These are phyloP conservation scores for Fusarium kyushuense DNA, from an alignment of 2,329 filamentous ascomycete species.

Conservation along the genomic window DNA sequence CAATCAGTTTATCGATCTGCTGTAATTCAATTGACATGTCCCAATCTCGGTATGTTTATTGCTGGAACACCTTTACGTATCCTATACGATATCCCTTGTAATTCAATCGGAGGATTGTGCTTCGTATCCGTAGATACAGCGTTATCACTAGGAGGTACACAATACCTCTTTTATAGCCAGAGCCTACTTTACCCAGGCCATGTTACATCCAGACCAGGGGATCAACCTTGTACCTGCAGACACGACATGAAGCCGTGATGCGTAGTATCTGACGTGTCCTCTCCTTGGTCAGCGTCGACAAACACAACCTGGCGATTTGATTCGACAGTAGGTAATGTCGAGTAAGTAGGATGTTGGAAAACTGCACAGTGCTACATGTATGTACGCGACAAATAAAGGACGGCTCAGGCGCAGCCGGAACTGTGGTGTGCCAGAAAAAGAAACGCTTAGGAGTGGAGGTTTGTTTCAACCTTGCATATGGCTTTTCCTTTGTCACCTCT, in stretches of 20 bases:
- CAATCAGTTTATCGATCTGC: constrained; percentile 10
- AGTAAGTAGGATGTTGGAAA: constrained; percentile 6
- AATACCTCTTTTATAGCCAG: constrained; percentile 2
- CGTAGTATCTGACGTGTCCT: constrained; percentile 38
- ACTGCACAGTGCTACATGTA: not conserved
- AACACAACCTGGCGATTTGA: not conserved
- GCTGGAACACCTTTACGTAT: not conserved
- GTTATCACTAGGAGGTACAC: not conserved
- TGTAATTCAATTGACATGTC: constrained; percentile 5
- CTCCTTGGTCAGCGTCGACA: not conserved
- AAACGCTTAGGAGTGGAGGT: not conserved
- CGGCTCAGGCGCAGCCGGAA: not conserved
- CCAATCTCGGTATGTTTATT: not conserved
- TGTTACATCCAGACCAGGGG: constrained; percentile 30
- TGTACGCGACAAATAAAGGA: not conserved
- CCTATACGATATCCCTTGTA: not conserved
- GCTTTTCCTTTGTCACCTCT: constrained; percentile 14
- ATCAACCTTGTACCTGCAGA: constrained; percentile 28
- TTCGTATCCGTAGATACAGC: not conserved
- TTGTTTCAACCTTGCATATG: constrained; percentile 33
- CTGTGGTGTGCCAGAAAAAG: constrained; percentile 5
- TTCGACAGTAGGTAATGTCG: not conserved
- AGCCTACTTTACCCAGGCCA: not conserved
- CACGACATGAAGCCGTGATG: constrained; percentile 29
- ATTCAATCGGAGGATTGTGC: not conserved